Evolutionary conservation across 1,139 yeast species (phyloP), one percentile per base, ranked within the genome.

Genomic region (Lodderomyces oxycetoniae): DNA sequence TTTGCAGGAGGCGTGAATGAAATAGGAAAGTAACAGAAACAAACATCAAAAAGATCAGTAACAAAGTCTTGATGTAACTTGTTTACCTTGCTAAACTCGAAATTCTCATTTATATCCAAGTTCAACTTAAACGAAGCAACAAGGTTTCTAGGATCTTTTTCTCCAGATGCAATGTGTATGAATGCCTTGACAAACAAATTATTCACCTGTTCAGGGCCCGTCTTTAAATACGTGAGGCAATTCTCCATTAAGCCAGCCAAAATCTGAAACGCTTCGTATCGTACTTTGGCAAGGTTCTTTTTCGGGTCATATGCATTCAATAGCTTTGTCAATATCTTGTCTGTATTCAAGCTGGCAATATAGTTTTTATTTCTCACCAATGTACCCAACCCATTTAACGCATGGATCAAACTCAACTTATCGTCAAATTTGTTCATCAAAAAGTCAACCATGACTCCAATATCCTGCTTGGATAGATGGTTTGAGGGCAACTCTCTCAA

Each of bases 1-100:
- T 85, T 81, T 39, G 83, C 78, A 1, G 97, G 96, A 2, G 98
- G 96, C 40, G 79, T 81, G 59, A 93, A 93, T 1, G 96, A 84
- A 34, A 93, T 89, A 4, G 99, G 99, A 60, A 89, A 93, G 60
- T 93, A 93, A 56, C 98, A 91, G 53, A 91, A 91, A 26, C 88
- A 71, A 24, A 85, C 78, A 53, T 93, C 98, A 52, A 89, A 91
- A 39, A 91, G 57, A 17, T 85, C 87, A 23, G 57, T 53, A 28
- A 66, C 39, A 34, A 50, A 54, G 32, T 48, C 53, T 36, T 55
- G 53, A 36, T 65, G 66, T n/a, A 48, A 43, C 41, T 79, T 80
- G 25, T 65, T 63, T 8, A 5, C 17, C 16, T 30, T 30, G 15
- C 13, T 16, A 33, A 78, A 67, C 1, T 59, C 53, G 30, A 83